Conservation (phyloP, 257 asterid species). For the Petunia axillaris region DNA sequence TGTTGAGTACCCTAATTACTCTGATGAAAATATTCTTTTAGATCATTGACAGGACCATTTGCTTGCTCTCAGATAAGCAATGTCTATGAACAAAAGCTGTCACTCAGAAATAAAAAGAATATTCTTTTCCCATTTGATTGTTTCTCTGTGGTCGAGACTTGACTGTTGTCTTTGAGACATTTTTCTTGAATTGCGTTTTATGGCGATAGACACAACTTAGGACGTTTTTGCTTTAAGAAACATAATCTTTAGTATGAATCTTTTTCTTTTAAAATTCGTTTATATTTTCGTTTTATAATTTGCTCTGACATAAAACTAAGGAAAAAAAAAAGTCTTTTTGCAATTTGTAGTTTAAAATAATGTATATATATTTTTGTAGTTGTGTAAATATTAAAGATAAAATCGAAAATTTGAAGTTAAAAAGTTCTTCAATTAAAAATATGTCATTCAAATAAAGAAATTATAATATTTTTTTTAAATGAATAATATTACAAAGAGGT, state of each 20-base stretch:
- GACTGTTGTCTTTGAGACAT: conserved; percentile 26
- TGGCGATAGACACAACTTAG: background rate
- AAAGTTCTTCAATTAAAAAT: no score
- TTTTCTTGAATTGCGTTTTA: conserved; percentile 27
- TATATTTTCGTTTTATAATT: no score
- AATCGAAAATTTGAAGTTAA: no score
- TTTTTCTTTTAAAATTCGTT: background rate
- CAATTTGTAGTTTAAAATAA: no score
- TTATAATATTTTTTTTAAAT: no score
- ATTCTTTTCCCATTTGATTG: conserved; percentile 27
- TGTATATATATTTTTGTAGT: no score
- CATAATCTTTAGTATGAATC: background rate
- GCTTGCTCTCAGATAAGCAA: conserved; percentile 25
- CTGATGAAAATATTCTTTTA: background rate
- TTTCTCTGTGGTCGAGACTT: conserved; percentile 18
- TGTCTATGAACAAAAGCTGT: conserved; percentile 27
- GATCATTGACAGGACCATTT: conserved; percentile 30
- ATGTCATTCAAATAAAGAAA: no score
- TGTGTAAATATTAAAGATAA: no score
- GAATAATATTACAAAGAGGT: background rate
- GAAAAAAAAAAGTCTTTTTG: no score
- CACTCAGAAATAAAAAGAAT: conserved; percentile 3
- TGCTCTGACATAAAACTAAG: no score
- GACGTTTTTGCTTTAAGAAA: background rate
- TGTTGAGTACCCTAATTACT: conserved; percentile 15